phyloP scores from a whole-genome alignment of 805 yeast species.

The Wickerhamiella kurtzmanii region DNA sequence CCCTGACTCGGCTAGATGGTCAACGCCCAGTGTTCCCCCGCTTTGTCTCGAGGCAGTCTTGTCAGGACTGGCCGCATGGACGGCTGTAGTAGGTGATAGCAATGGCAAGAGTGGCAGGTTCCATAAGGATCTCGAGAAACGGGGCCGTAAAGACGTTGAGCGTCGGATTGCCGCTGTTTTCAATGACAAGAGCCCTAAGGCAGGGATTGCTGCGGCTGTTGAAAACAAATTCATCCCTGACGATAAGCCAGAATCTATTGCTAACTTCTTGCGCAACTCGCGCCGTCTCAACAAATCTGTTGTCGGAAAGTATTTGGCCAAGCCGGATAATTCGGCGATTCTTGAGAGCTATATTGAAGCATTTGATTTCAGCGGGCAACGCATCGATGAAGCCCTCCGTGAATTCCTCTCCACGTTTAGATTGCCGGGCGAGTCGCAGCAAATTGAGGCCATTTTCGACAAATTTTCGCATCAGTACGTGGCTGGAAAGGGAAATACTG shows the following conservation, averaged over 20 bases:
- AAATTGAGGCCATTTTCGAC: conserved; percentile 85
- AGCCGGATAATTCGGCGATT: conserved; percentile 49
- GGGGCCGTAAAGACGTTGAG: conserved; percentile 49
- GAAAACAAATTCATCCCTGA: conserved; percentile 50
- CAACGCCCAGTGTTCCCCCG: conserved; percentile 85
- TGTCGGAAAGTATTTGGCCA: conserved; percentile 75
- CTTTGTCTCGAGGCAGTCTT: conserved; percentile 80
- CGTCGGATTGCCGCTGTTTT: conserved; percentile 61
- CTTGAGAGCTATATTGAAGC: conserved; percentile 50
- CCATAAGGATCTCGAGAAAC: conserved; percentile 8
- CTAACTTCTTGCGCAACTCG: conserved; percentile 64
- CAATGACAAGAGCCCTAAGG: conserved; percentile 56
- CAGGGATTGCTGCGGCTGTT: conserved; percentile 55
- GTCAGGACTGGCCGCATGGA: conserved; percentile 39
- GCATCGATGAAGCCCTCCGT: conserved; percentile 91
- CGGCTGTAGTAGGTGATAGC: conserved; percentile 6
- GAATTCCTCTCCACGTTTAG: conserved; percentile 69
- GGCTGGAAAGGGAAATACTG: conserved; percentile 37
- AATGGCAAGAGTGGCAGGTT: conserved; percentile 5
- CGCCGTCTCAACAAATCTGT: conserved; percentile 76
- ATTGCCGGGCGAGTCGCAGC: conserved; percentile 95
- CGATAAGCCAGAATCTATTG: conserved; percentile 41
- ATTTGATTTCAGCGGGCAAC: conserved; percentile 60
- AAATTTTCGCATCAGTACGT: conserved; percentile 73
- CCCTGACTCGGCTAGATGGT: conserved; percentile 68